Evolutionary conservation across 441 rosid species (phyloP).

Genomic region (Raphanus hybrid): DNA sequence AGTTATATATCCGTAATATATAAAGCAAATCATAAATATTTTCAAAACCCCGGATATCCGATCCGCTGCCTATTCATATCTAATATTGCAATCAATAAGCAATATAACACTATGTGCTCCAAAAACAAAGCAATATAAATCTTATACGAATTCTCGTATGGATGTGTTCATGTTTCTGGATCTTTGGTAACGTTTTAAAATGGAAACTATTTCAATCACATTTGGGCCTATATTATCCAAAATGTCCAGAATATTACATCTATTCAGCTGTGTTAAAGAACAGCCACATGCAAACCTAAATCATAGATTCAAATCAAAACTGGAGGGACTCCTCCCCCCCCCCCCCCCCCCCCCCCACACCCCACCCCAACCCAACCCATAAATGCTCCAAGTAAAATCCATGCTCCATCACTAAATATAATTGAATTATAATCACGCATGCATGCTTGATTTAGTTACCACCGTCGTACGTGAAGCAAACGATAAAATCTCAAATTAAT

Average conservation of each 20-base stretch:
- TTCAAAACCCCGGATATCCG: too few species aligned
- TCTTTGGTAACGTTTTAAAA: background rate
- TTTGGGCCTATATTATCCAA: background rate
- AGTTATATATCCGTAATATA: too few species aligned
- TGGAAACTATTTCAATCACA: background rate
- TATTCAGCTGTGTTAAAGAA: too few species aligned
- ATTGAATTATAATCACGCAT: slow-evolving; percentile 3
- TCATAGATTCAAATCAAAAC: too few species aligned
- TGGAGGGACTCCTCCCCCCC: too few species aligned
- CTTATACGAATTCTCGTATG: background rate
- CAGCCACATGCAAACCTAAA: too few species aligned
- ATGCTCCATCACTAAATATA: background rate
- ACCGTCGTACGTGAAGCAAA: slow-evolving; percentile 7
- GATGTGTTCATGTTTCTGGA: background rate
- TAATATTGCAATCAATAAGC: background rate
- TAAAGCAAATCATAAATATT: too few species aligned
- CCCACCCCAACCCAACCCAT: too few species aligned
- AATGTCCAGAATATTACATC: background rate
- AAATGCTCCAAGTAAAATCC: background rate
- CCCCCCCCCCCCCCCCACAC: too few species aligned
- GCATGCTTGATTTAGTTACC: background rate
- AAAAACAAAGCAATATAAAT: too few species aligned
- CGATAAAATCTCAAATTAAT: slow-evolving; percentile 14
- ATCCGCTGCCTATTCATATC: too few species aligned
- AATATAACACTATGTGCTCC: background rate